phyloP scores from a whole-genome alignment of 2,329 filamentous ascomycete species.

The Ambrosiella beaveri region DNA sequence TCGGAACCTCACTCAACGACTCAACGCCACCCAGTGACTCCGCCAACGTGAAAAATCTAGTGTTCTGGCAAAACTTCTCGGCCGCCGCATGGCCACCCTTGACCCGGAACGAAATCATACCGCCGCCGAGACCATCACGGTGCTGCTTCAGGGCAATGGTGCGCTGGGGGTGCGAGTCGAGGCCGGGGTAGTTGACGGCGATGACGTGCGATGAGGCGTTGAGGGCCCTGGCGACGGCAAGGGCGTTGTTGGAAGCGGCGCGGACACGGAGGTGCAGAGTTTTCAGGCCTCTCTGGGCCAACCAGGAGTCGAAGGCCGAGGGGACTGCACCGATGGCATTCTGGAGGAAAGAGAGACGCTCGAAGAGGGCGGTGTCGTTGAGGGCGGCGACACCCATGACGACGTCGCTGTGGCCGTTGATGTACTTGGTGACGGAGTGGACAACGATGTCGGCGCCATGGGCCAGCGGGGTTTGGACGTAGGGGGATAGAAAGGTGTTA shows the following conservation, averaged over 20 bases:
- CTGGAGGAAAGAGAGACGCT: constrained; percentile 74
- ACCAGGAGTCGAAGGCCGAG: constrained; percentile 92
- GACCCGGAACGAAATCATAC: constrained; percentile 95
- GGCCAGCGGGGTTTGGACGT: constrained; percentile 89
- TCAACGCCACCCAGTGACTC: constrained; percentile 89
- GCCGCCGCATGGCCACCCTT: constrained; percentile 71
- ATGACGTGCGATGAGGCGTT: constrained; percentile 68
- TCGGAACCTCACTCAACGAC: constrained; percentile 77
- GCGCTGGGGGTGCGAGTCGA: constrained; percentile 74
- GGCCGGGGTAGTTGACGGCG: constrained; percentile 86
- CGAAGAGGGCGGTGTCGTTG: constrained; percentile 65
- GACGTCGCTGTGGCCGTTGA: constrained; percentile 93
- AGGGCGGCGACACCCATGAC: constrained; percentile 95
- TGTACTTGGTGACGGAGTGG: constrained; percentile 96
- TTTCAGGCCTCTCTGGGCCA: constrained; percentile 91
- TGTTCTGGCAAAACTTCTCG: constrained; percentile 79
- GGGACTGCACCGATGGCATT: constrained; percentile 95
- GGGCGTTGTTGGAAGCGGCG: constrained; percentile 70
- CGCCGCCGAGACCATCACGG: constrained; percentile 82
- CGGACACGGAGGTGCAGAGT: constrained; percentile 84
- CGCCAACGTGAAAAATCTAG: constrained; percentile 79
- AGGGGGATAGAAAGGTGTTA: constrained; percentile 95
- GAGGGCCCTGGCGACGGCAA: constrained; percentile 56
- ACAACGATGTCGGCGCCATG: constrained; percentile 94
- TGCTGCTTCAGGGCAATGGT: constrained; percentile 79